A percentile compares a stretch with the other conserved stretches of the same genome.
phyloP scores from a whole-genome alignment of 2,329 filamentous ascomycete genomes.

The Dactylellina leptospora region DNA sequence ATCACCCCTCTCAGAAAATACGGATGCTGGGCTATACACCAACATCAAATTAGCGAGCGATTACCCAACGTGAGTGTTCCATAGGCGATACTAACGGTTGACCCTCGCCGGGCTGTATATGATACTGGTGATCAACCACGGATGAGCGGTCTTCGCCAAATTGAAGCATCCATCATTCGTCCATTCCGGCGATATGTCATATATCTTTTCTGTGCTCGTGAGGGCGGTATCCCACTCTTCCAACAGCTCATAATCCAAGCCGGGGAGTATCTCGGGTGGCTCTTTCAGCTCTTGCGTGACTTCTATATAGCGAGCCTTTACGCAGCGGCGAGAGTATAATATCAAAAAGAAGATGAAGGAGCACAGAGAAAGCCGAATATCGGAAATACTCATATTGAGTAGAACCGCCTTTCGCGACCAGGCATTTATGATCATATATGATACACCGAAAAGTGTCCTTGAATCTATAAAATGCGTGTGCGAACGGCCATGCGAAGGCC shows the following conservation, averaged over 20 bases:
- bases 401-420: too few relatives aligned
- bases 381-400: neutral
- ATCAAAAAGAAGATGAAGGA: neutral
- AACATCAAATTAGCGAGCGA: neutral
- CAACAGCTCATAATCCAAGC: neutral
- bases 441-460: neutral
- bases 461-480: neutral
- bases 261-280: neutral
- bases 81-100: slow-evolving; percentile 9
- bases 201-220: neutral
- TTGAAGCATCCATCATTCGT: slow-evolving; percentile 21
- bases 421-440: too few relatives aligned
- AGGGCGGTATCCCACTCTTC: neutral
- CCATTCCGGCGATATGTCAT: slow-evolving; percentile 19
- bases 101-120: slow-evolving; percentile 5
- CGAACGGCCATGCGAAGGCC: neutral
- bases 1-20: slow-evolving; percentile 10
- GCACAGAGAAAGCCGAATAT: neutral
- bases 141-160: neutral
- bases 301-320: neutral
- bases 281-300: neutral
- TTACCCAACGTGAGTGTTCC: neutral
- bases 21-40: slow-evolving; percentile 1
- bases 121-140: neutral
- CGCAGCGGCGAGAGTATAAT: neutral